phyloP scores from a whole-genome alignment of 495 filamentous ascomycete genomes.

The Penicillium ochrochloron region DNA sequence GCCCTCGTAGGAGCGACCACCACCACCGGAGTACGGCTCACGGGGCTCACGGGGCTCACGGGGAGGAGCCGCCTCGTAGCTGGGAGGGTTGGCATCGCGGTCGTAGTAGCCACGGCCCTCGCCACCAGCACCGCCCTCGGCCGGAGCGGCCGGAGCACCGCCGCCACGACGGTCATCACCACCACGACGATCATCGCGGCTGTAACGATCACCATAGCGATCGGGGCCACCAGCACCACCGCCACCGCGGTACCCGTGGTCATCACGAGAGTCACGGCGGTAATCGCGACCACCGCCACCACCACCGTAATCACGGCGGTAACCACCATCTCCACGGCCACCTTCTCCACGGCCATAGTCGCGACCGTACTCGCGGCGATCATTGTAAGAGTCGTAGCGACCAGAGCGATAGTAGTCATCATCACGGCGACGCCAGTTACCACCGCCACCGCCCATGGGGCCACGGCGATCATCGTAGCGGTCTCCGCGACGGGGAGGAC shows the following conservation, averaged over 20 bases:
- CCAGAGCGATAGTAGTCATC: constrained; percentile 60
- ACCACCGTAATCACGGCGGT: constrained; percentile 49
- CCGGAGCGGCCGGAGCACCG: constrained; percentile 45
- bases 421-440: constrained; percentile 48
- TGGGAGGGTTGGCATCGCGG: constrained; percentile 31
- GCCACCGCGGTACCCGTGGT: constrained; percentile 58
- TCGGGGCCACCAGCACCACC: constrained; percentile 59
- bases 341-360: constrained; percentile 46
- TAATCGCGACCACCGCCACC: constrained; percentile 54
- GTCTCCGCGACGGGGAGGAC: constrained; percentile 45
- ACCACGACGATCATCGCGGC: constrained; percentile 62
- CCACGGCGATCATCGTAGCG: constrained; percentile 63
- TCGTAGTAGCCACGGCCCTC: constrained; percentile 46
- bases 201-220: constrained; percentile 72
- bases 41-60: constrained; percentile 66
- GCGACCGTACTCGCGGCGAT: constrained; percentile 53
- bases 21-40: constrained; percentile 56
- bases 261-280: constrained; percentile 56
- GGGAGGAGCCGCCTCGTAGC: constrained; percentile 62
- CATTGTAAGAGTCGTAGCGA: constrained; percentile 53
- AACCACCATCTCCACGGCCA: constrained; percentile 46
- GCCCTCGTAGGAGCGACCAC: constrained; percentile 55
- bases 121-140: constrained; percentile 34
- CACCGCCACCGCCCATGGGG: constrained; percentile 54
- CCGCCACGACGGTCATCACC: constrained; percentile 50